Evolutionary conservation across 208 protist genomes (phyloP).

Genomic region (Trypanosoma lewisi): DNA sequence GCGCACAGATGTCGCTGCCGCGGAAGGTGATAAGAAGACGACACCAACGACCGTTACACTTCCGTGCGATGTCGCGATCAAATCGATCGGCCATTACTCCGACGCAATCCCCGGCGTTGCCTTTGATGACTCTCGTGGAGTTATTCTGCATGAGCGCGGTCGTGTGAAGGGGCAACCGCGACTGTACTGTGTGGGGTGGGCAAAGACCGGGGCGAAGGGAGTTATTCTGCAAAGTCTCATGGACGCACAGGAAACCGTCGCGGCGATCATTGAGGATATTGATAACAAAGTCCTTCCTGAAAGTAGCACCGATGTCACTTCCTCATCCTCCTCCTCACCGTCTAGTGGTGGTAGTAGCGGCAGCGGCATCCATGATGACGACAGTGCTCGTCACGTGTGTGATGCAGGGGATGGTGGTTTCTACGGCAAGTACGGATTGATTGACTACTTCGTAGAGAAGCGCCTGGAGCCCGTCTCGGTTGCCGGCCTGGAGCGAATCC

Average conservation of each 20-base stretch:
- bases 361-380: background rate
- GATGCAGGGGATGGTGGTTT: constrained; percentile 23
- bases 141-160: constrained; percentile 67
- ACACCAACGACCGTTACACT: constrained; percentile 55
- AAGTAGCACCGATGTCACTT: constrained; percentile 10
- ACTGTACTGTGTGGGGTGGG: constrained; percentile 91
- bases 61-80: constrained; percentile 86
- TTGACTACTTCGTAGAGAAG: constrained; percentile 82
- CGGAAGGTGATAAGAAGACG: background rate
- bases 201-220: constrained; percentile 88
- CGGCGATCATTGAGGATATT: constrained; percentile 62
- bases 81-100: constrained; percentile 76
- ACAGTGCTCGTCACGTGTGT: constrained; percentile 23
- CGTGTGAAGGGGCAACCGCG: constrained; percentile 69
- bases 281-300: constrained; percentile 42
- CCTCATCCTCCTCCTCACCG: constrained; percentile 13
- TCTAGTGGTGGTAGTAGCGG: background rate
- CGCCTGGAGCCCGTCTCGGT: constrained; percentile 78
- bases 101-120: constrained; percentile 61
- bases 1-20: constrained; percentile 27
- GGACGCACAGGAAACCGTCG: constrained; percentile 77
- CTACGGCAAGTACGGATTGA: constrained; percentile 80
- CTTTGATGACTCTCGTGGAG: constrained; percentile 63
- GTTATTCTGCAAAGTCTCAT: constrained; percentile 83
- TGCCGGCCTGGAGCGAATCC: constrained; percentile 76